A percentile compares a stretch with the other conserved stretches of the same genome.
Evolutionary conservation across 129 eudicot genomes (phyloP).

Genomic region (Artemisia argyi): DNA sequence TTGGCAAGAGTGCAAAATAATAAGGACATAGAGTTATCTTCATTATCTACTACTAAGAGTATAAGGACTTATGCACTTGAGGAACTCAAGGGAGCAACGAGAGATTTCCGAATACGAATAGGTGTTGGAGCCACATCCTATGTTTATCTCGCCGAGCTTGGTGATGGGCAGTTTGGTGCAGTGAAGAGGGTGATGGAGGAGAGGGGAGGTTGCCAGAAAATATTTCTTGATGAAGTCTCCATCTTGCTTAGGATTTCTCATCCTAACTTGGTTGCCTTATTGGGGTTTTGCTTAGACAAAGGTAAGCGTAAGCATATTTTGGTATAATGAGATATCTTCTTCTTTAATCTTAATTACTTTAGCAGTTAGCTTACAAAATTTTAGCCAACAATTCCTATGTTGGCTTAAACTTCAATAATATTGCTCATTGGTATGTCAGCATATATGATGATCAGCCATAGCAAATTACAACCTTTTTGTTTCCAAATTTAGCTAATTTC

Average conservation of each 20-base stretch:
- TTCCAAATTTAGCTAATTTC: not conserved
- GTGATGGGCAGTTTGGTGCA: slow-evolving; percentile 70
- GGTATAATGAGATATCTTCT: not conserved
- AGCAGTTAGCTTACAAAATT: not conserved
- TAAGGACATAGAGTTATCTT: slow-evolving; percentile 12
- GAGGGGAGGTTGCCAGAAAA: slow-evolving; percentile 74
- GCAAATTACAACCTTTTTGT: not conserved
- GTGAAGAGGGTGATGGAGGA: slow-evolving; percentile 79
- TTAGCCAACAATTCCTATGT: not conserved
- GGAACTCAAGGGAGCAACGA: slow-evolving; percentile 62
- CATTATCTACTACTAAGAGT: slow-evolving; percentile 26
- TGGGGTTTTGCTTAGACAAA: slow-evolving; percentile 86
- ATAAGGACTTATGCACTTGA: slow-evolving; percentile 69
- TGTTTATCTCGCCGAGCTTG: slow-evolving; percentile 78
- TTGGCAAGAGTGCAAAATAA: slow-evolving; percentile 23
- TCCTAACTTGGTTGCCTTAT: slow-evolving; percentile 71
- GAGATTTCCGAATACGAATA: slow-evolving; percentile 58
- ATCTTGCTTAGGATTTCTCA: slow-evolving; percentile 85
- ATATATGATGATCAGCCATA: not conserved
- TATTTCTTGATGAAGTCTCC: slow-evolving; percentile 83
- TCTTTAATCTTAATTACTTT: not conserved
- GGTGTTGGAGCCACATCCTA: slow-evolving; percentile 80
- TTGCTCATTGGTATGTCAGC: not conserved
- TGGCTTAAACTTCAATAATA: not conserved
- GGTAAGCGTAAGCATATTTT: slow-evolving; percentile 41